Base-by-base conservation (phyloP, 208 protist genomes). In the Entamoeba invadens region DNA sequence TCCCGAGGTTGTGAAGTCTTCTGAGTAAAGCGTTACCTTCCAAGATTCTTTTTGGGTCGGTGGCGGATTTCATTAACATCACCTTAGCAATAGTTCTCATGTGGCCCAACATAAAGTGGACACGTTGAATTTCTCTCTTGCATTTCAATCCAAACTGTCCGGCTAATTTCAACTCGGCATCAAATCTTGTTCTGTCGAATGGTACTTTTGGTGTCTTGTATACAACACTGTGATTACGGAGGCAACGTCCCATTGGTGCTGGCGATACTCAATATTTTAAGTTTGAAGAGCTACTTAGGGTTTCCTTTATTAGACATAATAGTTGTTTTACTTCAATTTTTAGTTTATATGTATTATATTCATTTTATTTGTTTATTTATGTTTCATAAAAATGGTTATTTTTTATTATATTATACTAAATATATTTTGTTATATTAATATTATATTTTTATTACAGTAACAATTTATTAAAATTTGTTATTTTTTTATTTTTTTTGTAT, bases 141-240 rank as follows among this genome's bases (percentile, higher is more conserved):
- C 98, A 97, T 12, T 92, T 18, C 25, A 96, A 94, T 46, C 95
- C 95, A 44, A 92, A 96, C 18, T 94, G 45, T 45, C 95, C 95
- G 46, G 21, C 25, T 92, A 99, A 95, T 97, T 99, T 99, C 95
- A 99, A 97, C 97, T 99, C 99, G 92, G 97, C 96, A 96, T 99
- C 98, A 93, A 99, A 97, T 95, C 99, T 98, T 96, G 99, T 98
- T 97, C 99, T 99, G 97, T 99, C 99, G 96, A 99, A 99, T 94
- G 99, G 98, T 96, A 98, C 98, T 95, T 98, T 97, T 91, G 99
- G 99, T 57, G 98, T 98, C 6, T 31, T 44, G 42, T 46, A 93
- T 1, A 46, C 92, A 44, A 94, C 94, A 31, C 47, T 68, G 44
- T 38, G n/a, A 45, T 93, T 94, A 31, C 93, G 4, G 16, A 92